Percentiles rank a stretch among this genome's conserved stretches.
Conservation (phyloP, 345 rosid species). For the Salix brachista region DNA sequence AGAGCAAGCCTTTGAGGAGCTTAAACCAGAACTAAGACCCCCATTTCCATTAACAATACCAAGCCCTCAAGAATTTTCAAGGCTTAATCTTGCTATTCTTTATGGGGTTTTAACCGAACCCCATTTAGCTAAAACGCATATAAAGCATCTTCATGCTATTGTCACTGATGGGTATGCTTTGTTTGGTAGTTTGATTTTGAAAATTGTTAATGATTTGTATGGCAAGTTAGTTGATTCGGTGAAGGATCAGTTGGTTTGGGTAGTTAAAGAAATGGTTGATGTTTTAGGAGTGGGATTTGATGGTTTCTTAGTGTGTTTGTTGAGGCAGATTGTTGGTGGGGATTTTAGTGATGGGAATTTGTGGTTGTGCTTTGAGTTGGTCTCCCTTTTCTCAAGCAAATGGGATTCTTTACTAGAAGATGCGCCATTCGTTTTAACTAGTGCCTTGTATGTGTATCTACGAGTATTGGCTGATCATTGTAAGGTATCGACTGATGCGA, state of each 20-base stretch:
- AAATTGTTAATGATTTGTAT: constrained; percentile 50
- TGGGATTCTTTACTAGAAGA: constrained; percentile 61
- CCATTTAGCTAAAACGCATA: constrained; percentile 38
- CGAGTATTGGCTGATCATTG: constrained; percentile 71
- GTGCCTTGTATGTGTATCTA: constrained; percentile 63
- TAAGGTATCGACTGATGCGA: constrained; percentile 27
- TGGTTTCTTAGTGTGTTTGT: constrained; percentile 44
- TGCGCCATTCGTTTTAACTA: constrained; percentile 46
- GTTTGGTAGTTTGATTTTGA: constrained; percentile 43
- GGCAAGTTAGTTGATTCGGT: constrained; percentile 51
- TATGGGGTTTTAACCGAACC: constrained; percentile 56
- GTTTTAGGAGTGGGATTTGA: constrained; percentile 58
- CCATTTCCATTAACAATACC: constrained; percentile 58
- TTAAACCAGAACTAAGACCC: constrained; percentile 47
- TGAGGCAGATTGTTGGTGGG: constrained; percentile 65
- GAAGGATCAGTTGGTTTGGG: constrained; percentile 61
- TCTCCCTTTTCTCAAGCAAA: constrained; percentile 38
- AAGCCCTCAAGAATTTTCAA: constrained; percentile 43
- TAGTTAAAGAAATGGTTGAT: constrained; percentile 53
- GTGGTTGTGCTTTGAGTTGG: constrained; percentile 74
- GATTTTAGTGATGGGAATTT: constrained; percentile 65
- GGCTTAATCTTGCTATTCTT: constrained; percentile 58
- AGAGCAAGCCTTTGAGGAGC: constrained; percentile 51
- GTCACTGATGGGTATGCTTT: constrained; percentile 68
- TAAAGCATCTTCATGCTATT: constrained; percentile 62